phyloP scores from a whole-genome alignment of 371 early-diverging fungal genomes.

The Mucor lusitanicus region DNA sequence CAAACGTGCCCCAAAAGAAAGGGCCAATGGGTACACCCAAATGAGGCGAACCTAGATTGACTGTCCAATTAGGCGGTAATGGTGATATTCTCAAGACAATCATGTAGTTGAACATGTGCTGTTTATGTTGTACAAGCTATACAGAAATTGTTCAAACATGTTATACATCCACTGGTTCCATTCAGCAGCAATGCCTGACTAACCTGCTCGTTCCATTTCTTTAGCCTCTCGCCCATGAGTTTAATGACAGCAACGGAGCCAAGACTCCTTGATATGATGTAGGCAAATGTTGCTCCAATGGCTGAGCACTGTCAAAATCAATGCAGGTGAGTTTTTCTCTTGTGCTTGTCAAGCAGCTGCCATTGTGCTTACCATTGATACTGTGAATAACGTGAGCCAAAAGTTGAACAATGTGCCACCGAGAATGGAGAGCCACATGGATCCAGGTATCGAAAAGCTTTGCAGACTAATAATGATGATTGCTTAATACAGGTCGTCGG shows the following conservation, averaged over 20 bases:
- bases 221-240: slow-evolving; percentile 56
- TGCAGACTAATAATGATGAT: slow-evolving; percentile 45
- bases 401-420: slow-evolving; percentile 66
- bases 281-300: slow-evolving; percentile 61
- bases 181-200: neutral
- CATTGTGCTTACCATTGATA: slow-evolving; percentile 43
- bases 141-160: neutral
- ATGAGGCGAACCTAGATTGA: slow-evolving; percentile 66
- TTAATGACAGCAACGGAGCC: slow-evolving; percentile 57
- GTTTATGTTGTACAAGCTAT: slow-evolving; percentile 56
- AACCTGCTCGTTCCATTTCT: slow-evolving; percentile 66
- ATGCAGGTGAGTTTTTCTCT: neutral
- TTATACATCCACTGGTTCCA: neutral
- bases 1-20: slow-evolving; percentile 59
- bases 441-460: slow-evolving; percentile 70
- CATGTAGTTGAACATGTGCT: slow-evolving; percentile 67
- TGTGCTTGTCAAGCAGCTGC: neutral
- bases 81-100: slow-evolving; percentile 59
- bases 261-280: slow-evolving; percentile 56
- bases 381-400: slow-evolving; percentile 57
- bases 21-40: slow-evolving; percentile 51
- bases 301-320: slow-evolving; percentile 49
- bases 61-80: slow-evolving; percentile 68
- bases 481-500: neutral
- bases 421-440: slow-evolving; percentile 69